Conservation (phyloP, 1,284 basidiomycete genomes). For the Meripilus lineatus region DNA sequence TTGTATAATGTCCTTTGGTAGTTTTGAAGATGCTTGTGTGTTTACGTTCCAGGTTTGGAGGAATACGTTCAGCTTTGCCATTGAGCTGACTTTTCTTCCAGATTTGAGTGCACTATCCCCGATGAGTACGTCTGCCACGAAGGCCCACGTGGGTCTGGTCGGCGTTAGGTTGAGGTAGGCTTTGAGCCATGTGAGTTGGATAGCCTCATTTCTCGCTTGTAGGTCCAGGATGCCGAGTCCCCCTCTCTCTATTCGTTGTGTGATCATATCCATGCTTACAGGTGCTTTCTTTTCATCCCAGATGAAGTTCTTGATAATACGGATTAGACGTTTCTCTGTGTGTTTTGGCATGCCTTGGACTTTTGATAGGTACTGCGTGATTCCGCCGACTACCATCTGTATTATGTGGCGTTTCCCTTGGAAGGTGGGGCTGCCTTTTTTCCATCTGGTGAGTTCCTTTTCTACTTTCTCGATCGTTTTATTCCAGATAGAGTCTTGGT, state of each 20-base stretch:
- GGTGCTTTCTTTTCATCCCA: not conserved
- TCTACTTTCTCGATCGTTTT: conserved; percentile 15
- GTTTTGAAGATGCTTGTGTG: not conserved
- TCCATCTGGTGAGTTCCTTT: conserved; percentile 15
- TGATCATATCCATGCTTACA: not conserved
- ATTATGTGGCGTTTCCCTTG: conserved; percentile 21
- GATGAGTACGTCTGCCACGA: conserved; percentile 8
- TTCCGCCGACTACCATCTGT: conserved; percentile 21
- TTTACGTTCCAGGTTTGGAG: conserved; percentile 2
- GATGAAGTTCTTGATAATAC: conserved; percentile 12
- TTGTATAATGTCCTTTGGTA: conserved; percentile 9
- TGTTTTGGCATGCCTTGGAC: conserved; percentile 32
- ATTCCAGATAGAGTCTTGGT: conserved; percentile 16
- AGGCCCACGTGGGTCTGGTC: conserved; percentile 12
- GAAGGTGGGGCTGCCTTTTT: conserved; percentile 11
- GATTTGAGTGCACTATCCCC: not conserved
- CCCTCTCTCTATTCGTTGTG: not conserved
- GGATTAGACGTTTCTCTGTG: conserved; percentile 15
- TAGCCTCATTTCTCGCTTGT: conserved; percentile 12
- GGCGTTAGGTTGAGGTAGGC: conserved; percentile 11
- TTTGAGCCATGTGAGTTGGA: conserved; percentile 14
- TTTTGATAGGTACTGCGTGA: conserved; percentile 27
- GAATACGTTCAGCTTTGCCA: not conserved
- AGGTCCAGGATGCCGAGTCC: conserved; percentile 14
- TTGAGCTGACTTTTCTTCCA: not conserved